Evolutionary conservation across 345 rosid genomes (phyloP).

Genomic region (Populus nigra): DNA sequence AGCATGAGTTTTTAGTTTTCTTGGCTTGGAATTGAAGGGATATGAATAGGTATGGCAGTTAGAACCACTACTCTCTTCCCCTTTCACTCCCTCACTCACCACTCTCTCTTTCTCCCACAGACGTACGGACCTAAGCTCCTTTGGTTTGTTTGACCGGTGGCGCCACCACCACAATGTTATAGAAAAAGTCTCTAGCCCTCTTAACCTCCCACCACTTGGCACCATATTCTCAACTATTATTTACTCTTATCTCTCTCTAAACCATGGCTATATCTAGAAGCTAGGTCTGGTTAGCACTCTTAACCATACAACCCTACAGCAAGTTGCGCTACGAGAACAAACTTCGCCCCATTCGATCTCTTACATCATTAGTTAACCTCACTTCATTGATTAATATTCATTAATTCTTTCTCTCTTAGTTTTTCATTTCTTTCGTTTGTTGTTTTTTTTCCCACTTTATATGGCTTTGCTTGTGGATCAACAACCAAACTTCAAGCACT

Average conservation of each 20-base stretch:
- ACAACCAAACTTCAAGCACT: conserved; percentile 47
- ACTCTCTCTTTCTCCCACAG: conserved; percentile 10
- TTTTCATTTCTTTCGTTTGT: background rate
- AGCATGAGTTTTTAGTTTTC: conserved; percentile 46
- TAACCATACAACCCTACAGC: conserved; percentile 49
- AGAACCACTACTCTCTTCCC: conserved; percentile 35
- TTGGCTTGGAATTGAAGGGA: conserved; percentile 73
- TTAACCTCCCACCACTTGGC: conserved; percentile 56
- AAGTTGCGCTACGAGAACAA: conserved; percentile 51
- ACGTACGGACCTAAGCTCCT: conserved; percentile 34
- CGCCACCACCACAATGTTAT: conserved; percentile 34
- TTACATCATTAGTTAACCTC: conserved; percentile 4
- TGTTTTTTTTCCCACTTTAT: background rate
- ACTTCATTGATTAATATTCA: background rate
- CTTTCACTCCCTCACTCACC: conserved; percentile 15
- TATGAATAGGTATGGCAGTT: conserved; percentile 55
- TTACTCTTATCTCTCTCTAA: conserved; percentile 15
- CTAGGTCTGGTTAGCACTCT: conserved; percentile 37
- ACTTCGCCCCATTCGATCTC: conserved; percentile 16
- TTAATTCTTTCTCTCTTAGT: background rate
- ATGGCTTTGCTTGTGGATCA: conserved; percentile 66
- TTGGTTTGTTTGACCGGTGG: conserved; percentile 44
- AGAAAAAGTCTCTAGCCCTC: conserved; percentile 54
- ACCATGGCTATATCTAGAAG: conserved; percentile 53
- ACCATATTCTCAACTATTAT: conserved; percentile 25